Conservation (phyloP, 352 stramenopile species). For the Stephanocyclus meneghinianus region DNA sequence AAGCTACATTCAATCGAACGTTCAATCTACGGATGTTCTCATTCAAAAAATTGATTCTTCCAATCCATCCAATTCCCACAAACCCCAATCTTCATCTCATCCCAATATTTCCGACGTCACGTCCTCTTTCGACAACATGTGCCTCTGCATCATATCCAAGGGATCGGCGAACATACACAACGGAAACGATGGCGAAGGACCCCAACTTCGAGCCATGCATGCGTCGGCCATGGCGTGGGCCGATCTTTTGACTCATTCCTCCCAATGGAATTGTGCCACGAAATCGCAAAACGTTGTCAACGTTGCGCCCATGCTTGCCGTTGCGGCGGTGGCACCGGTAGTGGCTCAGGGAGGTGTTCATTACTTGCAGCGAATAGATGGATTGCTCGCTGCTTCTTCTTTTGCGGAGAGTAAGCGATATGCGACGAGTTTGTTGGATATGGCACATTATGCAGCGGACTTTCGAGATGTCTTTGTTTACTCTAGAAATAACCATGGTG, state of each 20-base stretch:
- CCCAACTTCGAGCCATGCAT: constrained; percentile 62
- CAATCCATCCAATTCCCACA: neutral
- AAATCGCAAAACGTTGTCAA: constrained; percentile 1
- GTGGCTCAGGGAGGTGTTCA: constrained; percentile 58
- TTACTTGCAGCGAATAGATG: constrained; percentile 68
- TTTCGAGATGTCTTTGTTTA: constrained; percentile 40
- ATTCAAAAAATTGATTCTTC: constrained; percentile 13
- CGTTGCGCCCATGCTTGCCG: constrained; percentile 66
- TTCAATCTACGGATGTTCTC: neutral
- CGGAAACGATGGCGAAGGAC: constrained; percentile 72
- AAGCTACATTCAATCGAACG: neutral
- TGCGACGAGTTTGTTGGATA: constrained; percentile 32
- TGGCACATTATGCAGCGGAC: constrained; percentile 27
- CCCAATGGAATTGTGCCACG: constrained; percentile 55
- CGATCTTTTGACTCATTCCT: constrained; percentile 59
- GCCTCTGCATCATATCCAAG: constrained; percentile 65
- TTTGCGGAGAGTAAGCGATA: neutral
- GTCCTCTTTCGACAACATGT: constrained; percentile 62
- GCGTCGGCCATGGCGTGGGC: constrained; percentile 60
- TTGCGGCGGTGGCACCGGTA: constrained; percentile 65
- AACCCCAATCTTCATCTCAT: neutral
- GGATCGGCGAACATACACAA: constrained; percentile 60
- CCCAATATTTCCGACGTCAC: constrained; percentile 39
- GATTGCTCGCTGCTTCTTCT: constrained; percentile 28
- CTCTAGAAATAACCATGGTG: neutral